Conservation (phyloP, 2,329 filamentous ascomycete species). For the Aspergillus fumigatiaffinis region DNA sequence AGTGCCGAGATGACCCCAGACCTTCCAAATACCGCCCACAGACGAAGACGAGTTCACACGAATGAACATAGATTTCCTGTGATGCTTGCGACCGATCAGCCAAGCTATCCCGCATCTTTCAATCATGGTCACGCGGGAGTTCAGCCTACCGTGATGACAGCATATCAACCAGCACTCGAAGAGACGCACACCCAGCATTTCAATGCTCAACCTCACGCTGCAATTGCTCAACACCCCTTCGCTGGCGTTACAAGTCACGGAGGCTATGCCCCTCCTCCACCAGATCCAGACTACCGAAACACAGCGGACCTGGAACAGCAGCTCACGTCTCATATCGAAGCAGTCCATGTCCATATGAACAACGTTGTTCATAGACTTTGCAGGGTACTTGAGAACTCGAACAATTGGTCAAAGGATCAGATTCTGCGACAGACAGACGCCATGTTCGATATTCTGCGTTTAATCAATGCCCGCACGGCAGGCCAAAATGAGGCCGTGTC, state of each 20-base stretch:
- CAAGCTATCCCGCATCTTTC: background rate
- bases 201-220: background rate
- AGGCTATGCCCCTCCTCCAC: conserved; percentile 23
- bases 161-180: background rate
- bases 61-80: background rate
- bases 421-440: conserved; percentile 16
- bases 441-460: conserved; percentile 12
- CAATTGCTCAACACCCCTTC: conserved; percentile 2
- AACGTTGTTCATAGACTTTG: conserved; percentile 8
- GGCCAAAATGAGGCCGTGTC: conserved; percentile 12
- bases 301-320: conserved; percentile 21
- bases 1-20: background rate
- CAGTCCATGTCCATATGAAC: conserved; percentile 20
- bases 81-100: background rate
- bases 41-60: background rate
- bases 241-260: conserved; percentile 17
- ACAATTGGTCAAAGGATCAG: conserved; percentile 20
- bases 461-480: conserved; percentile 11
- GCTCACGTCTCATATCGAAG: conserved; percentile 13
- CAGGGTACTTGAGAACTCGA: conserved; percentile 15
- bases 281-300: conserved; percentile 19
- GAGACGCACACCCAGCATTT: background rate
- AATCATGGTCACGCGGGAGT: background rate
- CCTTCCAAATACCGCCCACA: background rate
- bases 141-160: background rate